These are phyloP conservation scores for Solanum lycopersicoides DNA, from an alignment of 257 asterid genomes.

Conservation along the genomic window DNA sequence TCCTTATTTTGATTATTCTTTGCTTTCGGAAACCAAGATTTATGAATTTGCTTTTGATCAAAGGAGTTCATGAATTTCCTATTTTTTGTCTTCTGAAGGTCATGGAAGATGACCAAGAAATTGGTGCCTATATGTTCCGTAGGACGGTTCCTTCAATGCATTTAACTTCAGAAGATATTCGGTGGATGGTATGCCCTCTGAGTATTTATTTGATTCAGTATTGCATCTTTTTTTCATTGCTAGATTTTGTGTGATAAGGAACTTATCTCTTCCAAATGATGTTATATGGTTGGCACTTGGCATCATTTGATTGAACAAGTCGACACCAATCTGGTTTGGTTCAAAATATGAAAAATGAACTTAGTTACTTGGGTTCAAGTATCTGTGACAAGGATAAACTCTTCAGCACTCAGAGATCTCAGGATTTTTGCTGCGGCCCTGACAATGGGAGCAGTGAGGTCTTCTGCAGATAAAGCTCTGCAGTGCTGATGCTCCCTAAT, in stretches of 20 bases:
- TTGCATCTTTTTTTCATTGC: neutral
- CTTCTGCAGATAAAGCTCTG: neutral
- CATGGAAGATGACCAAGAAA: conserved; percentile 98
- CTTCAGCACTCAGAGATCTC: neutral
- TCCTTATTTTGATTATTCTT: neutral
- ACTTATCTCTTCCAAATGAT: neutral
- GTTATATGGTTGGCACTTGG: neutral
- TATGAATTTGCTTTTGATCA: neutral
- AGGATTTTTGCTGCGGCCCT: neutral
- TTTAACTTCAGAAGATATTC: conserved; percentile 86
- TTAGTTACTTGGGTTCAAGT: neutral
- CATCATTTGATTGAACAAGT: neutral
- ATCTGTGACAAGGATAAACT: neutral
- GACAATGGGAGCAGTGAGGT: neutral
- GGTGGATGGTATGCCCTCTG: conserved; percentile 64
- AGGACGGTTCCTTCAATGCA: conserved; percentile 93
- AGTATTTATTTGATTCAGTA: neutral
- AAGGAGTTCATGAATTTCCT: neutral
- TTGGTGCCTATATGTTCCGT: conserved; percentile 97
- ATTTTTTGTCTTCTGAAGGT: conserved; percentile 42
- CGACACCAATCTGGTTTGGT: neutral
- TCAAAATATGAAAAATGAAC: neutral
- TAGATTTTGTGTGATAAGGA: neutral
- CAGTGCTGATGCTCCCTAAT: neutral
- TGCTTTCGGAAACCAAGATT: conserved; percentile 7